Evolutionary conservation across 768 basidiomycete genomes (phyloP).

Genomic region (Kwoniella sp.): DNA sequence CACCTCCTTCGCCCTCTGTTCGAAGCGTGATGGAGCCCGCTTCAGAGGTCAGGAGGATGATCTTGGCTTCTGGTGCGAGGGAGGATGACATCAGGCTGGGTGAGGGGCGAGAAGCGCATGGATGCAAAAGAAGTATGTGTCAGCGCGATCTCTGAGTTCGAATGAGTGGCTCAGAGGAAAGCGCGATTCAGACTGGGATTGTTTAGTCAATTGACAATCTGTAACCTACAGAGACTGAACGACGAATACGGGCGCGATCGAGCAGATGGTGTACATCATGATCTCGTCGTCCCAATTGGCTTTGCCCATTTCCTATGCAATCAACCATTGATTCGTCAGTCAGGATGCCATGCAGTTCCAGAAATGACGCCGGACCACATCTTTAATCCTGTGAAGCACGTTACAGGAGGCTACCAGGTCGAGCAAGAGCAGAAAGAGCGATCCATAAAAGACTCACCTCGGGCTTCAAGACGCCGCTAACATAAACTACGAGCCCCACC

Average conservation of each 20-base stretch:
- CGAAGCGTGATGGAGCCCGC: conserved; percentile 60
- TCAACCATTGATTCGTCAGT: conserved; percentile 2
- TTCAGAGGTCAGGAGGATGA: conserved; percentile 61
- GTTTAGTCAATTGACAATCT: not conserved
- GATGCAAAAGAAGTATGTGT: not conserved
- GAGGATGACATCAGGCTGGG: conserved; percentile 32
- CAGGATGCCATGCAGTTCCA: too few species aligned
- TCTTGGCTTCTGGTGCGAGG: conserved; percentile 56
- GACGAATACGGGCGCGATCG: conserved; percentile 58
- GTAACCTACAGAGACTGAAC: conserved; percentile 32
- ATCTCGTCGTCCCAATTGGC: conserved; percentile 58
- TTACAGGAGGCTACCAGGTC: too few species aligned
- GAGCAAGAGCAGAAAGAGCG: not conserved
- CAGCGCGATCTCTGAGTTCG: not conserved
- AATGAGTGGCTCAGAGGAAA: not conserved
- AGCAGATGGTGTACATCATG: conserved; percentile 60
- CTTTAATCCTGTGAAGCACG: too few species aligned
- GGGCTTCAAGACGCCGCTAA: conserved; percentile 58
- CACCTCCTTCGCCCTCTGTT: conserved; percentile 60
- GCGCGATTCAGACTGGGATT: not conserved
- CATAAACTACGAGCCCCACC: conserved; percentile 57
- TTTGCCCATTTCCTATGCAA: conserved; percentile 55
- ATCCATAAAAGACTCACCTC: conserved; percentile 53
- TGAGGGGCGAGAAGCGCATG: not conserved
- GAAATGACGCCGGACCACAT: too few species aligned